Evolutionary conservation across 768 basidiomycete species (phyloP), one percentile per base, ranked within the genome.

Genomic region (Rhodosporidiobolus odoratus): DNA sequence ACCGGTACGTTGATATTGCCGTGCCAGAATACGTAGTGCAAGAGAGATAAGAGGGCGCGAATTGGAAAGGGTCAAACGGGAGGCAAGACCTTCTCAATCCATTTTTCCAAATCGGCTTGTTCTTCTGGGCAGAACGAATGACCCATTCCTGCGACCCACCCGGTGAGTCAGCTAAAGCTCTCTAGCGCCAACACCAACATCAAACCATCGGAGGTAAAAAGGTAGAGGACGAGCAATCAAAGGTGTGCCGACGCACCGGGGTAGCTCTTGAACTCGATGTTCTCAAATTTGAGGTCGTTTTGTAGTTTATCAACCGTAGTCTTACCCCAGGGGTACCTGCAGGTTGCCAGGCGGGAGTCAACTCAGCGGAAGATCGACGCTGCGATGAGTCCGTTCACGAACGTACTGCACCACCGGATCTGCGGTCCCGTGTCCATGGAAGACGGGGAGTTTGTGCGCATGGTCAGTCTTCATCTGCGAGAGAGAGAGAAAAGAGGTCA

Each of bases 361-460:
- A 56, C 5, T 30, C 12, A 35, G 52, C 27, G 52, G 25, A 2
- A 35, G 34, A 3, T n/a, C n/a, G n/a, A n/a, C n/a, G n/a, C n/a
- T n/a, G n/a, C n/a, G n/a, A n/a, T n/a, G n/a, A n/a, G n/a, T n/a
- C n/a, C n/a, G n/a, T n/a, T n/a, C n/a, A n/a, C n/a, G 16, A 21
- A 61, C 71, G 34, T n/a, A 65, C 72, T 83, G 83, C 63, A 96
- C 88, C 32, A 95, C 82, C 12, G 85, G 87, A 80, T 97, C 93
- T 23, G 79, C 82, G 10, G 82, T 84, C 32, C 92, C 92, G 72
- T 92, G 90, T 19, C 89, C 93, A 86, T 90, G 90, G 80, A 95
- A 94, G 37, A 94, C 83, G 2, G 92, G 89, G 30, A 86, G 83
- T 6, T 84, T 83, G 54, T 83, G 80, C 25, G 87, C 86, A 74